Base-by-base conservation (phyloP, 179 eudicot genomes). In the Drosera spatulata region DNA sequence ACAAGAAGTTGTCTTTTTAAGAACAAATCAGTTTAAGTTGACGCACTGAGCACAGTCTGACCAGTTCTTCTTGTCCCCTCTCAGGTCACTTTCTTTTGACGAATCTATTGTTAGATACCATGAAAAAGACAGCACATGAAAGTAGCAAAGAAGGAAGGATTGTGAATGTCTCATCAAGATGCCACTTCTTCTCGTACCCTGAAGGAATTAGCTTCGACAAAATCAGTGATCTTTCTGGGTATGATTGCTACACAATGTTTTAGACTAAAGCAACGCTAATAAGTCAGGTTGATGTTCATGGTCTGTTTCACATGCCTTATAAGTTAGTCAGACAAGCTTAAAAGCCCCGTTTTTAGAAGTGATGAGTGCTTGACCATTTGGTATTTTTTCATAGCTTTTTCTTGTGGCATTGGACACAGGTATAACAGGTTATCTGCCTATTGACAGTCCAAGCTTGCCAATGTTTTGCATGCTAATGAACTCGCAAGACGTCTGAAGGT, bases 371-470 rank as follows among this genome's bases (percentile, higher is more conserved):
- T n/a, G n/a, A n/a, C n/a, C n/a, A n/a, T n/a, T n/a, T n/a, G n/a
- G n/a, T n/a, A n/a, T n/a, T n/a, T n/a, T n/a, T n/a, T n/a, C n/a
- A 33, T 42, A 56, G 3, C 57, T 55, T 40, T 56, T 10, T 64
- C 62, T 50, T 11, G 9, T 39, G 10, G 59, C 42, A 56, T 22
- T 2, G 5, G 39, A 15, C 39, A 39, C 94, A 90, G 97, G 15
- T 91, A 81, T 74, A 76, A 22, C 50, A 77, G 70, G 14, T 45
- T 66, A 49, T 62, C 53, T 59, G 82, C 97, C 56, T 91, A 91
- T 61, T 94, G 94, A 39, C 91, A 85, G 77, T 88, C 96, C 42
- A 91, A 88, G 74, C 88, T 91, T 38, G 84, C 91, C 33, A 88
- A 91, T 55, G 64, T 83, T 56, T 74, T 88, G 69, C 96, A n/a